A percentile compares a stretch with the other conserved stretches of the same genome.
These are phyloP conservation scores for Alternaria sp. DNA, from an alignment of 2,329 filamentous ascomycete genomes.

Conservation along the genomic window DNA sequence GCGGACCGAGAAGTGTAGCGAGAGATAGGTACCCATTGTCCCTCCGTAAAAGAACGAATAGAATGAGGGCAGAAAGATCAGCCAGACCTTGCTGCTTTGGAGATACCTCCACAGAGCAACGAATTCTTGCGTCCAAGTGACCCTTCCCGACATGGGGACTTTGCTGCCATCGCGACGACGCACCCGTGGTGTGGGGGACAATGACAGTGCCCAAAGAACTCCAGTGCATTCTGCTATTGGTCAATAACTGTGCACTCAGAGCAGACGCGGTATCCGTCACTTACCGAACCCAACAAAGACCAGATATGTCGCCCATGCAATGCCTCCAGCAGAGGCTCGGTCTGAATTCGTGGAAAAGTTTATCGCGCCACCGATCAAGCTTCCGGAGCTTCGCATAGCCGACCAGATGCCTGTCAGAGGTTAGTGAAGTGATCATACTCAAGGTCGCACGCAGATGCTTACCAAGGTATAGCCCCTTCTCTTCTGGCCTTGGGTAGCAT, in stretches of 20 bases:
- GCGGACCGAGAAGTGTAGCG: conserved; percentile 17
- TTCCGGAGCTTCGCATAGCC: conserved; percentile 16
- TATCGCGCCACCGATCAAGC: conserved; percentile 16
- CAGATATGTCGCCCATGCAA: conserved; percentile 14
- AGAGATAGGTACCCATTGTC: conserved; percentile 16
- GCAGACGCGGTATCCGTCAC: neutral
- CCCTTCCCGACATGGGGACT: neutral
- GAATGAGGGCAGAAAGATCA: conserved; percentile 10
- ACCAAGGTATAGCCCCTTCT: conserved; percentile 13
- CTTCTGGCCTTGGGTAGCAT: conserved; percentile 15
- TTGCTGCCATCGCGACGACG: conserved; percentile 7
- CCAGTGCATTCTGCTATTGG: conserved; percentile 7
- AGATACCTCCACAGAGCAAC: conserved; percentile 2
- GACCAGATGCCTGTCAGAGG: conserved; percentile 11
- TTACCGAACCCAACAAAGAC: conserved; percentile 15
- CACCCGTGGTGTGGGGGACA: conserved; percentile 4
- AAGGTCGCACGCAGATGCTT: neutral
- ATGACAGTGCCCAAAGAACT: conserved; percentile 9
- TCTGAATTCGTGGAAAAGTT: conserved; percentile 14
- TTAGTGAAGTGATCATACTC: neutral
- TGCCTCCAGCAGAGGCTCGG: conserved; percentile 2
- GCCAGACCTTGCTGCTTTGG: conserved; percentile 1
- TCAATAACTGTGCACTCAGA: neutral
- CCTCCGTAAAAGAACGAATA: conserved; percentile 20
- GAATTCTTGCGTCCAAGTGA: conserved; percentile 10